Evolutionary conservation across 176 grass and related monocot genomes (phyloP).

Genomic region (Phragmites australis): DNA sequence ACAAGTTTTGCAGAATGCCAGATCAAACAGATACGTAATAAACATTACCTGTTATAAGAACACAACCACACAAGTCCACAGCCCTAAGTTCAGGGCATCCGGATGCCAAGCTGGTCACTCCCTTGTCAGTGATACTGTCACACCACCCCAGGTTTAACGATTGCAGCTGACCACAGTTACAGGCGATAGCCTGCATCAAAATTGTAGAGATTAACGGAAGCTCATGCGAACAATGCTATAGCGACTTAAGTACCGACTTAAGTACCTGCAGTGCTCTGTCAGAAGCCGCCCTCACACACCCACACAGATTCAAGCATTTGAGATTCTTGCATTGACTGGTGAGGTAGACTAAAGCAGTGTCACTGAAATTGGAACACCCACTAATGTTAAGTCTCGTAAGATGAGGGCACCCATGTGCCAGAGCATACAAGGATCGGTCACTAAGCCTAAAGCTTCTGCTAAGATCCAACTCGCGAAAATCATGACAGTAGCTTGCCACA

Average conservation of each 20-base stretch:
- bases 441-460: conserved; percentile 79
- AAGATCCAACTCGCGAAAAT: conserved; percentile 71
- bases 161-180: conserved; percentile 67
- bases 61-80: conserved; percentile 77
- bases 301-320: conserved; percentile 74
- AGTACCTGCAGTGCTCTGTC: conserved; percentile 79
- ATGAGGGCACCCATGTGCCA: conserved; percentile 57
- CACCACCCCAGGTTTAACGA: conserved; percentile 80
- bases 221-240: not conserved
- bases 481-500: conserved; percentile 64
- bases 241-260: conserved; percentile 28
- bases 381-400: conserved; percentile 87
- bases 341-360: conserved; percentile 58
- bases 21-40: not conserved
- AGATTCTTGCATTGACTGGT: conserved; percentile 56
- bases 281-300: conserved; percentile 65
- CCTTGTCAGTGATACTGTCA: conserved; percentile 71
- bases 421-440: conserved; percentile 67
- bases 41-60: conserved; percentile 79
- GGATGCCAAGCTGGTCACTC: conserved; percentile 67
- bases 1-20: not conserved
- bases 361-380: conserved; percentile 76
- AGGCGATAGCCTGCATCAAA: conserved; percentile 57
- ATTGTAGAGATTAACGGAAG: not conserved
- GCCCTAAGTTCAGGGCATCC: conserved; percentile 81